These are phyloP conservation scores for Skeletonema costatum DNA, from an alignment of 108 stramenopile genomes.

Conservation along the genomic window DNA sequence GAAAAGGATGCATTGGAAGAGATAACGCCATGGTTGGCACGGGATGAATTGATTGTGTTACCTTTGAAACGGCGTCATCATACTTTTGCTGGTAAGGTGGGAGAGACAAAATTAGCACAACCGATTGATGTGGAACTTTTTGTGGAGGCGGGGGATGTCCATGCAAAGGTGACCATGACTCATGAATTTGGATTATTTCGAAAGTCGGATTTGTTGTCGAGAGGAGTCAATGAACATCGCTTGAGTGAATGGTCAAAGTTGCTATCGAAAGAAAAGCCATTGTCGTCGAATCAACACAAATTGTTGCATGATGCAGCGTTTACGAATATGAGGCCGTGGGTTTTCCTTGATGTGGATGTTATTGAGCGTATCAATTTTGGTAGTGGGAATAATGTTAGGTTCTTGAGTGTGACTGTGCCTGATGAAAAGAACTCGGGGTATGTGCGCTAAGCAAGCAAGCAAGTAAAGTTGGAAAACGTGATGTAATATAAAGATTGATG, in stretches of 20 bases:
- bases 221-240: slow-evolving; percentile 10
- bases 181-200: slow-evolving; percentile 68
- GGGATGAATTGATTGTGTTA: slow-evolving; percentile 32
- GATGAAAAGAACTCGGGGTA: slow-evolving; percentile 51
- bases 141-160: slow-evolving; percentile 60
- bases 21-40: slow-evolving; percentile 12
- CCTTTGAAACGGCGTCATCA: slow-evolving; percentile 47
- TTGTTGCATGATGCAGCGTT: not conserved
- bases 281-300: slow-evolving; percentile 26
- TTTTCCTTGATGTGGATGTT: slow-evolving; percentile 55
- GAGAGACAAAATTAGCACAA: slow-evolving; percentile 2
- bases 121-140: slow-evolving; percentile 67
- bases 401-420: slow-evolving; percentile 54
- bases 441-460: slow-evolving; percentile 3
- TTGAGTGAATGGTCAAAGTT: slow-evolving; percentile 21
- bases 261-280: not conserved
- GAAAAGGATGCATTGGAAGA: slow-evolving; percentile 44
- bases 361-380: slow-evolving; percentile 78
- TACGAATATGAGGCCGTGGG: slow-evolving; percentile 42
- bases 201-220: slow-evolving; percentile 52
- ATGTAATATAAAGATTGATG: not conserved
- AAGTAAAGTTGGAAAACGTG: not conserved
- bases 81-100: not conserved
- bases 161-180: slow-evolving; percentile 54
- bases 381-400: slow-evolving; percentile 53